Conservation (phyloP, 2,329 filamentous ascomycete genomes). For the Lasiodiplodia sp. region DNA sequence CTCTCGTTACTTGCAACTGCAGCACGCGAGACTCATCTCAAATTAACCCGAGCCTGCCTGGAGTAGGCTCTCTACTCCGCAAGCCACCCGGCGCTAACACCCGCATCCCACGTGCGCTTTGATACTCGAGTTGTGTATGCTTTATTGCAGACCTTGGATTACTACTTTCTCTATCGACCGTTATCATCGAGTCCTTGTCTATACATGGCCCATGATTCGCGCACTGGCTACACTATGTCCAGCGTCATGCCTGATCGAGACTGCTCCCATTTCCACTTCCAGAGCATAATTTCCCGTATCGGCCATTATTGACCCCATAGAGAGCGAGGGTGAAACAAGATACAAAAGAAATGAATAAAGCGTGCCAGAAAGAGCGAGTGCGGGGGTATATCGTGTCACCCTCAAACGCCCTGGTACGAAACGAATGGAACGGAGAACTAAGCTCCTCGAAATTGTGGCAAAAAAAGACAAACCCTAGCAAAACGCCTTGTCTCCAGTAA, state of each 20-base stretch:
- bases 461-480: background rate
- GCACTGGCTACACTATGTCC: conserved; percentile 4
- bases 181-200: background rate
- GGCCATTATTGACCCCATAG: conserved; percentile 19
- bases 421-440: conserved; percentile 16
- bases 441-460: background rate
- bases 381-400: conserved; percentile 12
- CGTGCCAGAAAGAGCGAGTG: conserved; percentile 14
- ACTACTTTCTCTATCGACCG: background rate
- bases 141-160: conserved; percentile 11
- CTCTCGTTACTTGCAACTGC: too few species aligned
- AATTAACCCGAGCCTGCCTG: background rate
- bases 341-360: conserved; percentile 17
- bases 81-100: background rate
- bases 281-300: background rate
- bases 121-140: background rate
- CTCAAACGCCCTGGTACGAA: conserved; percentile 20
- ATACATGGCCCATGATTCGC: conserved; percentile 17
- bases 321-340: conserved; percentile 8
- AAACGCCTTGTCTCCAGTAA: conserved; percentile 9
- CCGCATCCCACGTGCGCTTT: background rate
- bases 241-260: conserved; percentile 9
- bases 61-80: background rate
- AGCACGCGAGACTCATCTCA: background rate
- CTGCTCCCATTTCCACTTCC: conserved; percentile 15